Evolutionary conservation across 2,329 filamentous ascomycete species (phyloP), one percentile per base, ranked within the genome.

Genomic region (Scedosporium minutisporum): DNA sequence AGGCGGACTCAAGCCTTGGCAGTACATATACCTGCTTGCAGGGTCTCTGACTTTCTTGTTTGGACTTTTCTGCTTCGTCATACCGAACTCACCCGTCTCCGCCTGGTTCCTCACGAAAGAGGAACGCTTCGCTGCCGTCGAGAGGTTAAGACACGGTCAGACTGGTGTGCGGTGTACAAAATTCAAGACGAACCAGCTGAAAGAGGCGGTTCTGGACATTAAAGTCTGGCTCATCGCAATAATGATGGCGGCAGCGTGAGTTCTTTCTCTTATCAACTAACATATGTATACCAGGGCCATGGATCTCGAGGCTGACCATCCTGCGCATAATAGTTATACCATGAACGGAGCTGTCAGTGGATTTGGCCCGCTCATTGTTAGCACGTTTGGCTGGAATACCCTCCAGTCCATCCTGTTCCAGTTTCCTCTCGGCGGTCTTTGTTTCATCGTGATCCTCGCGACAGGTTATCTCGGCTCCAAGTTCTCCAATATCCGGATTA

Each of bases 391-490:
- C 62, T 90, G 82, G 74, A 79, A 78, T 23, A 80, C 82, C 0
- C 78, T 88, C 0, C 78, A 87, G 38, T 82, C 86, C 0, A 90
- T 92, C 64, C 77, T 91, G 0, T 86, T 88, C 69, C 89, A 92
- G 68, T 91, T 92, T 64, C 89, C 89, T 0, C 80, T 91, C 0
- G 89, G 88, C 1, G 87, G 75, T 0, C 70, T 92, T n/a, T 88
- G 85, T 68, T 80, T 88, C 64, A 74, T 90, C 58, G 80, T 80
- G 60, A 90, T 92, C 62, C 78, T 89, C 0, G 68, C 85, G 0
- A 87, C 84, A 3, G 89, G 89, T 0, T 90, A 80, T 66, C 75
- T 91, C 1, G 83, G 84, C 4, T 81, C 83, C 0, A 77, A 78
- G 1, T 76, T 87, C 61, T 78, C 76, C 1, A 87, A 91, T 68